Base-by-base conservation (phyloP, 345 rosid species). In the Fremontodendron californicum region DNA sequence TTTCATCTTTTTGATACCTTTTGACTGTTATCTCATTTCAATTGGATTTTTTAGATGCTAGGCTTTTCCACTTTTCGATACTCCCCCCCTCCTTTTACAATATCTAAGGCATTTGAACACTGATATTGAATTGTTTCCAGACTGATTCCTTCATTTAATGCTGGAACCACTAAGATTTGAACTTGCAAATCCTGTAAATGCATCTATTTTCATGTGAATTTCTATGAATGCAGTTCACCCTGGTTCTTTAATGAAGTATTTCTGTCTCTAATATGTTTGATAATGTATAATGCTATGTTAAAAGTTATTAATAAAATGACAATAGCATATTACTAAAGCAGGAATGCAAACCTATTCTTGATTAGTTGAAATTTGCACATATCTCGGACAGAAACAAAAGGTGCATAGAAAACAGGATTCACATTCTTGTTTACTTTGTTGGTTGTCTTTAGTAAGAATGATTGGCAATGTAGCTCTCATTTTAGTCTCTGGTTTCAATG, bases 1-100 rank as follows among this genome's bases (percentile, higher is more conserved):
- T 69, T 75, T 79, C 11, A 62, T 57, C 45, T 42, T 71, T 35
- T 73, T 78, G 52, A 18, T 75, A 19, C 43, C 33, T 68, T 40
- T 69, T 68, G 63, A 18, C 23, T 19, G 33, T 69, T 57, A n/a
- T 42, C 31, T 25, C 37, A 13, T 10, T 75, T 39, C 51, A 55
- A 23, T 57, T 65, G 54, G 29, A 42, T 46, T 43, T 35, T 71
- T 51, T 25, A 37, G 62, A 71, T 71, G 75, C 31, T 51, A 33
- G 19, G 23, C 7, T 51, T 33, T 46, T 70, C 29, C 12, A 45
- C 55, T 68, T 23, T 25, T n/a, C 4, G 9, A n/a, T 33, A 71
- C 7, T 7, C 16, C n/a, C 16, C 55, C 19, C n/a, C 1, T 61
- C 40, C 18, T 29, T 51, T 71, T 51, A n/a, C 29, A n/a, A n/a